These are phyloP conservation scores for Trapa bicornis DNA, from an alignment of 345 rosid genomes.

Conservation along the genomic window DNA sequence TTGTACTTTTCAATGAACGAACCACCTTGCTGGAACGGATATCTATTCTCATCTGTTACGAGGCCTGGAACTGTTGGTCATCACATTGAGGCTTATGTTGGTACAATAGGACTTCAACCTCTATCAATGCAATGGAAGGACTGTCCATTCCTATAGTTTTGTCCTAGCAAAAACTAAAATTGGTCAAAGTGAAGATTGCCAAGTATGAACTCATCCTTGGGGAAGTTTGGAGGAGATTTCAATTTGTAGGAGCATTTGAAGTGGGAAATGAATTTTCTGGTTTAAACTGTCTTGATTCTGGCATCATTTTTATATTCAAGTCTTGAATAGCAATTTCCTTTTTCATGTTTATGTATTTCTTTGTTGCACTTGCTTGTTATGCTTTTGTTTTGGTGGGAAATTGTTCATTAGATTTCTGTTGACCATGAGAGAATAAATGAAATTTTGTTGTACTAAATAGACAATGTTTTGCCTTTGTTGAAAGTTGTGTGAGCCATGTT, in stretches of 20 bases:
- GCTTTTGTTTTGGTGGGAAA: no score
- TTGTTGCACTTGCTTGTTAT: no score
- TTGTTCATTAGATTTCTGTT: background rate
- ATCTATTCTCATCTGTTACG: background rate
- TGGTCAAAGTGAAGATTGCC: background rate
- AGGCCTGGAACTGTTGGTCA: background rate
- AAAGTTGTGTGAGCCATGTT: background rate
- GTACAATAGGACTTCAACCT: background rate
- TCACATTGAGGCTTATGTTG: background rate
- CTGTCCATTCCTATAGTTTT: background rate
- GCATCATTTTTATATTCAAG: background rate
- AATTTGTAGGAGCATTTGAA: background rate
- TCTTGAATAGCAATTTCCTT: background rate
- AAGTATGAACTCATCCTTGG: background rate
- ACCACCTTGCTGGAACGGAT: background rate
- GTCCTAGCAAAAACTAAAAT: no score
- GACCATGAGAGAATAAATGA: background rate
- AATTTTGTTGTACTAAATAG: background rate
- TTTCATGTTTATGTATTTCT: background rate
- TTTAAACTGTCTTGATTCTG: background rate
- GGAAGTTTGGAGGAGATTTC: background rate
- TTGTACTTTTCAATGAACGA: background rate
- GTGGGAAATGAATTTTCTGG: background rate
- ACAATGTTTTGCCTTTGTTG: background rate
- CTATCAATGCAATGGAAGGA: background rate